Evolutionary conservation across 2,329 filamentous ascomycete genomes (phyloP), one percentile per base, ranked within the genome.

Genomic region (Ophiostoma triangulosporum): DNA sequence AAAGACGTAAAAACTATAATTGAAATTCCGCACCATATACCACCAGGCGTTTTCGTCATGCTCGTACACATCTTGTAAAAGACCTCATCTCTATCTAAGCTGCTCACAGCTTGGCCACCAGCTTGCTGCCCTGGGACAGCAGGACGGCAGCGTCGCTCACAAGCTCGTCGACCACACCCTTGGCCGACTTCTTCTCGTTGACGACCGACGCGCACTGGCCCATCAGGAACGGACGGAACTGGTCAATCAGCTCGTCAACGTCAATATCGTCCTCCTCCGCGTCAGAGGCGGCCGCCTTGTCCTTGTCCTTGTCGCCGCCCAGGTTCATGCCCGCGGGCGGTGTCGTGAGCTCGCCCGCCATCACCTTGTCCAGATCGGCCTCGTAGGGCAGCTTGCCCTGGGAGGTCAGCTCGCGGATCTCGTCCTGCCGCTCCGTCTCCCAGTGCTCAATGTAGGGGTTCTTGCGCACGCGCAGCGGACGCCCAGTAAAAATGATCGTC

Each of bases 401-500:
- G 65, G 78, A 66, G 9, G 90, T 94, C 54, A 98, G 80, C 65
- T 94, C 80, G 77, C 90, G 94, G 70, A 98, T 95, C 76, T 98
- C 93, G 36, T 79, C 73, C 61, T 78, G 75, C 62, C 93, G 86
- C 75, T 97, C 93, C 64, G 84, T 84, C 73, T 98, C 91, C 93
- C 93, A 98, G 76, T 95, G 87, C 65, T 81, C 69, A 65, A 98
- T 97, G 71, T 98, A 98, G 6, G 84, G 70, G 74, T 97, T 98
- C 66, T 80, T 93, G 67, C 90, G 84, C 56, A 98, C 93, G 61
- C 93, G 88, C 66, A 98, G 77, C 33, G 93, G 93, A 55, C 93
- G 87, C 54, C 93, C 93, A 54, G 93, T 98, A 79, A 97, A 98
- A 73, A 98, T 98, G 69, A 97, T 88, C 50, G 93, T 98, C 66